A percentile compares a stretch with the other conserved stretches of the same genome.
phyloP scores from a whole-genome alignment of 306 rosid genomes.

The Ziziphus jujuba region DNA sequence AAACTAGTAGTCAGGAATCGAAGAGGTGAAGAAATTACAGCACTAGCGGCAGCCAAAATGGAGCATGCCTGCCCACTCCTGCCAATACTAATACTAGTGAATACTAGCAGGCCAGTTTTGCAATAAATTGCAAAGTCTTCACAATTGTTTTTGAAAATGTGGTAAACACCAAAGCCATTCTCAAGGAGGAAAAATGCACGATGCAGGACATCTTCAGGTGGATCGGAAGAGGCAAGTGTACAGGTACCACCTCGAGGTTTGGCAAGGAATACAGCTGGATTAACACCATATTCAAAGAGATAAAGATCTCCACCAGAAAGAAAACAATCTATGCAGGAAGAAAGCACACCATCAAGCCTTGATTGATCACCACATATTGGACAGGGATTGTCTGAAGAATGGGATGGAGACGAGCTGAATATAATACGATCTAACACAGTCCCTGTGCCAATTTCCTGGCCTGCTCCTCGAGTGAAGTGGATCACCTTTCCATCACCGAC shows the following conservation, averaged over 20 bases:
- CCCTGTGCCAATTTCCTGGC: conserved; percentile 44
- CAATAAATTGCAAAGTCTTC: conserved; percentile 69
- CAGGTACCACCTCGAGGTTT: conserved; percentile 67
- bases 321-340: conserved; percentile 58
- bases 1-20: too few species aligned
- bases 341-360: conserved; percentile 36
- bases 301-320: conserved; percentile 44
- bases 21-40: too few species aligned
- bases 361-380: conserved; percentile 45
- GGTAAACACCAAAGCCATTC: conserved; percentile 50
- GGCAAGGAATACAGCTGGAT: conserved; percentile 32
- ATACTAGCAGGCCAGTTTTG: conserved; percentile 57
- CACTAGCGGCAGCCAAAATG: too few species aligned
- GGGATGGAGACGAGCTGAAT: conserved; percentile 40
- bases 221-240: conserved; percentile 46
- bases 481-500: conserved; percentile 62
- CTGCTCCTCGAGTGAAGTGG: conserved; percentile 61
- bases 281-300: conserved; percentile 48
- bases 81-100: too few species aligned
- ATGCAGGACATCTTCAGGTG: conserved; percentile 34
- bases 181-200: conserved; percentile 45
- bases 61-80: too few species aligned
- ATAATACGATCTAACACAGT: conserved; percentile 37
- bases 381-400: conserved; percentile 41
- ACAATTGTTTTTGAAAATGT: conserved; percentile 55